phyloP scores from a whole-genome alignment of 2,329 filamentous ascomycete genomes.

The Rhinocladiella mackenziei region DNA sequence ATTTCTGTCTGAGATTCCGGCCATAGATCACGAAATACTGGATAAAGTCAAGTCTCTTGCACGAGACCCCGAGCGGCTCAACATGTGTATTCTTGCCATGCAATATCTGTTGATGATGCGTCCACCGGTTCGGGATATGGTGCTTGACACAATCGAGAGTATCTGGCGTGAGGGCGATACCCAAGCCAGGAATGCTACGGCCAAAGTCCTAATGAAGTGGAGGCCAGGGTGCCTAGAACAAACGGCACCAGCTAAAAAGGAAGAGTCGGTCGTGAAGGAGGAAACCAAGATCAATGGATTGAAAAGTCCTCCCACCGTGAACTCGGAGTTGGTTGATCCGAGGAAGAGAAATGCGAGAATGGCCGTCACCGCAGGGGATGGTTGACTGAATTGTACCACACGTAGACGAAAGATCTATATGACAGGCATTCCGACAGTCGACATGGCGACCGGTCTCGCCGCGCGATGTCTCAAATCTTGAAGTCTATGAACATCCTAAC shows the following conservation, averaged over 20 bases:
- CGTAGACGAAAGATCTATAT: neutral
- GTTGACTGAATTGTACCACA: neutral
- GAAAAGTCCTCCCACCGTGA: slow-evolving; percentile 6
- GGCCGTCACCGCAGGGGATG: slow-evolving; percentile 8
- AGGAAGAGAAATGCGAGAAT: slow-evolving; percentile 8
- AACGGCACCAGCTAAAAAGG: slow-evolving; percentile 15
- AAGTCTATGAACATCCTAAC: no score
- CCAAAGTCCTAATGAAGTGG: slow-evolving; percentile 55
- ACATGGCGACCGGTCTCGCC: no score
- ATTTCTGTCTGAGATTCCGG: slow-evolving; percentile 86
- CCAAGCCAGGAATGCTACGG: slow-evolving; percentile 46
- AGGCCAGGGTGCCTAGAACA: slow-evolving; percentile 40
- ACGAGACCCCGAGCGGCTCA: slow-evolving; percentile 60
- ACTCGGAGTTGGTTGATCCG: slow-evolving; percentile 4
- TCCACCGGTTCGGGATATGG: slow-evolving; percentile 56
- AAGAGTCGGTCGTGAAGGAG: slow-evolving; percentile 6
- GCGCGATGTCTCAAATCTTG: no score
- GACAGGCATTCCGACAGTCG: no score
- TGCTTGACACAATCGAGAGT: slow-evolving; percentile 55
- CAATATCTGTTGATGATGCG: slow-evolving; percentile 58
- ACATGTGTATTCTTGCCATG: slow-evolving; percentile 55
- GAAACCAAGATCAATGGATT: slow-evolving; percentile 14
- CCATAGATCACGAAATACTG: slow-evolving; percentile 68
- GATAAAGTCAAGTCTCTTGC: slow-evolving; percentile 64
- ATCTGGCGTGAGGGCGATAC: slow-evolving; percentile 54